A percentile compares a stretch with the other conserved stretches of the same genome.
Conservation (phyloP, 2,329 filamentous ascomycete genomes). For the Botrytis aclada region DNA sequence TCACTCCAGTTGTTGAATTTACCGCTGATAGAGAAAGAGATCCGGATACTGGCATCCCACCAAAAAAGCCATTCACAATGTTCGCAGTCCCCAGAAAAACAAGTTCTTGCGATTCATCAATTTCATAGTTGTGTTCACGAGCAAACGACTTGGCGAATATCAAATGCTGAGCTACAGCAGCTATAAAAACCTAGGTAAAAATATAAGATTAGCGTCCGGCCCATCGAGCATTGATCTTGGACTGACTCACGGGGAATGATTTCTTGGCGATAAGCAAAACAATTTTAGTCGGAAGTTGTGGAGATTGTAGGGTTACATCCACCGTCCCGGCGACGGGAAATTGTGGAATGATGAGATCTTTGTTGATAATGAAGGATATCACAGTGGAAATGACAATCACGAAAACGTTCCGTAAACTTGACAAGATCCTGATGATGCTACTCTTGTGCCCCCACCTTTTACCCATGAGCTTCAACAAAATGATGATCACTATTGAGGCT, state of each 20-base stretch:
- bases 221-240: too few species aligned
- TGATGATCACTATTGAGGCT: neutral
- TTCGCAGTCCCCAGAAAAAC: conserved; percentile 61
- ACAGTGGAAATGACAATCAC: conserved; percentile 4
- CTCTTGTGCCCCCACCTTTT: conserved; percentile 4
- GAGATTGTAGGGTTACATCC: neutral
- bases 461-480: neutral
- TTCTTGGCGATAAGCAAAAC: neutral
- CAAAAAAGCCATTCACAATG: conserved; percentile 63
- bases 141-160: conserved; percentile 63
- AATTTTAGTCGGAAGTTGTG: neutral
- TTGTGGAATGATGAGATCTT: neutral
- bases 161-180: conserved; percentile 62
- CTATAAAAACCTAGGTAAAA: conserved; percentile 40
- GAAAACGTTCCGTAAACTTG: conserved; percentile 1
- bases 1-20: conserved; percentile 62
- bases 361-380: conserved; percentile 5
- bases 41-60: conserved; percentile 60
- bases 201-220: neutral
- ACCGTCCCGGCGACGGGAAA: neutral
- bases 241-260: conserved; percentile 45
- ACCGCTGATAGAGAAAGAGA: conserved; percentile 67
- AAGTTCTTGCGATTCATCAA: conserved; percentile 63
- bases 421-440: neutral
- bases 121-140: conserved; percentile 58